Evolutionary conservation across 164 flowering plant genomes (phyloP).

Genomic region (Liquidambar formosana): DNA sequence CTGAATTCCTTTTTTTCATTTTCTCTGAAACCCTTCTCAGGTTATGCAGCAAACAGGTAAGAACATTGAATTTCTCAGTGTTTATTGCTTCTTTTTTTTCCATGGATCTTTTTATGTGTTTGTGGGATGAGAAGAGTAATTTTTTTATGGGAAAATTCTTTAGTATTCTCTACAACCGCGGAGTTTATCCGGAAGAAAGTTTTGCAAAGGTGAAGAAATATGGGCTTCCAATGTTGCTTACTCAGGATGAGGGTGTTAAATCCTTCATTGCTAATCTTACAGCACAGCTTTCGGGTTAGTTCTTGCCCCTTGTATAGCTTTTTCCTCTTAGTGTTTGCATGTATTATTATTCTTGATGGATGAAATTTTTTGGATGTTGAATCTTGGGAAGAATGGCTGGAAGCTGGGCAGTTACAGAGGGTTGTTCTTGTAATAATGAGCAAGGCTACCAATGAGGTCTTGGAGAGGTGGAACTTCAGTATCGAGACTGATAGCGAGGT

Average conservation of each 20-base stretch:
- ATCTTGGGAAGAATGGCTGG: constrained; percentile 75
- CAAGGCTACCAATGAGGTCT: constrained; percentile 73
- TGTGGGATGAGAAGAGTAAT: constrained; percentile 2
- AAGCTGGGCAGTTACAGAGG: constrained; percentile 85
- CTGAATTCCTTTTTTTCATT: constrained; percentile 10
- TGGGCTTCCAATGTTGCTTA: constrained; percentile 94
- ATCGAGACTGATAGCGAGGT: constrained; percentile 89
- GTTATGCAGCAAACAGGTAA: constrained; percentile 98
- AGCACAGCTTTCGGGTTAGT: constrained; percentile 78
- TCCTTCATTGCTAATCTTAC: constrained; percentile 74
- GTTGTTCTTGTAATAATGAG: constrained; percentile 94
- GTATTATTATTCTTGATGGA: not conserved
- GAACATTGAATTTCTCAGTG: not conserved
- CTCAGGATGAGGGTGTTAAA: constrained; percentile 87
- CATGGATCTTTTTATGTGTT: not conserved
- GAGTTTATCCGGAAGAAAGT: constrained; percentile 89
- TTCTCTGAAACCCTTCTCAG: constrained; percentile 34
- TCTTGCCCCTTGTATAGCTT: not conserved
- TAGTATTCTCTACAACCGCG: constrained; percentile 92
- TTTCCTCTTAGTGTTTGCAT: not conserved
- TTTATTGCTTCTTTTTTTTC: not conserved
- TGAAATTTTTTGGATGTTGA: constrained; percentile 10
- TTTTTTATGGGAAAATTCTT: constrained; percentile 1
- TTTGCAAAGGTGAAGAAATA: constrained; percentile 92
- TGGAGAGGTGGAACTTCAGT: constrained; percentile 95